These are phyloP conservation scores for Brettanomyces nanus DNA, from an alignment of 805 yeast species.

Conservation along the genomic window DNA sequence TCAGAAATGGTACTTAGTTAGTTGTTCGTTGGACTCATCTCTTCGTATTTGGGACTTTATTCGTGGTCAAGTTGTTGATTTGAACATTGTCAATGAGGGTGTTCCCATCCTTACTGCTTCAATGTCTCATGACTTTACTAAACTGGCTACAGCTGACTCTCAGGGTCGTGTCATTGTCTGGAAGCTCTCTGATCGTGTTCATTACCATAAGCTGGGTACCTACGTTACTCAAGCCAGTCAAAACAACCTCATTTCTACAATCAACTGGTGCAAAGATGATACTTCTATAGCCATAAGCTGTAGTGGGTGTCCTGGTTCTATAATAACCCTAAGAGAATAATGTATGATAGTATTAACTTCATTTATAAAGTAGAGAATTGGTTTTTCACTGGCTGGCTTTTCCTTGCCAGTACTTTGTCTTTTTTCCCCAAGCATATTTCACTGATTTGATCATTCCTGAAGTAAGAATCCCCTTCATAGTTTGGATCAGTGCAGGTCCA, in stretches of 20 bases:
- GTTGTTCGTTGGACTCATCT: slow-evolving; percentile 65
- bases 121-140: slow-evolving; percentile 37
- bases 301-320: slow-evolving; percentile 16
- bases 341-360: too few relatives aligned
- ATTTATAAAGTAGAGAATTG: too few relatives aligned
- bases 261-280: slow-evolving; percentile 20
- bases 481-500: slow-evolving; percentile 66
- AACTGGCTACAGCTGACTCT: slow-evolving; percentile 57
- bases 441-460: slow-evolving; percentile 73
- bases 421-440: slow-evolving; percentile 71
- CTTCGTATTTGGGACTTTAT: slow-evolving; percentile 59
- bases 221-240: slow-evolving; percentile 20
- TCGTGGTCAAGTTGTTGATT: slow-evolving; percentile 30
- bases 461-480: slow-evolving; percentile 74
- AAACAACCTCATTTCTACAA: slow-evolving; percentile 10
- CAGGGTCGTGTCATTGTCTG: slow-evolving; percentile 53
- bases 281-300: slow-evolving; percentile 20
- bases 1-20: slow-evolving; percentile 28
- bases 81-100: slow-evolving; percentile 35
- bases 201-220: slow-evolving; percentile 9
- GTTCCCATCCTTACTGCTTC: slow-evolving; percentile 47
- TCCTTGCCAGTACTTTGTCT: slow-evolving; percentile 25
- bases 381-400: too few relatives aligned
- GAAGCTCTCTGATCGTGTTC: slow-evolving; percentile 22
- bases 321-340: too few relatives aligned